Evolutionary conservation across 805 yeast genomes (phyloP), one percentile per base, ranked within the genome.

Genomic region (Starmerella khaoyaiensis): DNA sequence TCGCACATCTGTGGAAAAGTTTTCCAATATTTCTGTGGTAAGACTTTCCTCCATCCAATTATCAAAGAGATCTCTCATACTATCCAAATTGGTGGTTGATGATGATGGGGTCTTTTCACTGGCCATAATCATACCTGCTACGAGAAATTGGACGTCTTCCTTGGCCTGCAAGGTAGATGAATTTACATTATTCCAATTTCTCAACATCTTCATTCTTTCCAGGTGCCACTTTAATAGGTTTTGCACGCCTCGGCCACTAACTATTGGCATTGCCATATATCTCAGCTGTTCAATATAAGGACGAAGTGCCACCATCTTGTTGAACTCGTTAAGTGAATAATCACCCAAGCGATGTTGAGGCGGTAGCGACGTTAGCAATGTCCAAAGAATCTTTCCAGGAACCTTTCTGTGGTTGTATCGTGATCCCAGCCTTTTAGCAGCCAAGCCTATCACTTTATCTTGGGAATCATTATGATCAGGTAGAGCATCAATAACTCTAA

Each of bases 211-310:
- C 4, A 36, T 33, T 11, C 31, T 26, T 11, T 36, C 14, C 7
- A 51, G 28, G 22, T 47, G 46, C 17, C 34, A 30, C 7, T 37
- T 26, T 23, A 54, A 36, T 7, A 50, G 37, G 12, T 36, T 32
- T 5, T 35, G 22, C 1, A 54, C 27, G 2, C 54, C 56, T 8
- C 26, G n/a, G 3, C 33, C 33, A 0, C 47, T 24, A 4, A 49
- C 45, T 14, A 39, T 36, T 3, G 49, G 45, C 21, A 56, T 41
- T 1, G 58, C 42, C 57, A 56, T 50, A 35, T 48, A 56, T 14
- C 57, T 36, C 33, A 55, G 36, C 35, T 54, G 59, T 35, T 56
- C 61, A 10, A 51, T 27, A n/a, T 46, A 48, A 1, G 61, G 59
- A 21, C 61, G 45, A 5, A 35, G 21, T 2, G 41, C 39, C 14